Evolutionary conservation across 257 asterid species (phyloP).

Genomic region (Jasminum sambac): DNA sequence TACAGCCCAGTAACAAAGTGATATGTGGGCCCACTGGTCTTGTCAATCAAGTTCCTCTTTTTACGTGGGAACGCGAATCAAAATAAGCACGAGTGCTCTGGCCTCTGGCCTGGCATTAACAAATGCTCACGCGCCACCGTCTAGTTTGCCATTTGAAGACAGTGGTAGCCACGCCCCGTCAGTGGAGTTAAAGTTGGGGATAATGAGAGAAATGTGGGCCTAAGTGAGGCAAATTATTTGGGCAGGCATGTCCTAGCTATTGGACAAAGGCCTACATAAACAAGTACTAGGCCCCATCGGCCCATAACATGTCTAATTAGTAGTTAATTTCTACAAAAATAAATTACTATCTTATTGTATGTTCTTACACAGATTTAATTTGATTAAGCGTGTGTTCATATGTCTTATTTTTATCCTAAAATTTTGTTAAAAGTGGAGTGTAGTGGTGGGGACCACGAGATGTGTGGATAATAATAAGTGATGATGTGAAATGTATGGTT

Average conservation of each 20-base stretch:
- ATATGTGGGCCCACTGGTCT: slow-evolving; percentile 19
- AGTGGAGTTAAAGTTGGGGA: not conserved
- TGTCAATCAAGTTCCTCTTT: not conserved
- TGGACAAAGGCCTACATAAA: not conserved
- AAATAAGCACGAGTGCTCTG: not conserved
- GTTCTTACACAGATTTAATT: no score
- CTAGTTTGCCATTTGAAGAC: not conserved
- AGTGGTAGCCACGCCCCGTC: not conserved
- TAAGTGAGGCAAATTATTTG: not conserved
- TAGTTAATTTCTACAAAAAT: no score
- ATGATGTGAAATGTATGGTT: no score
- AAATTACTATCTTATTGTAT: no score
- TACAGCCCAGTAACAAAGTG: slow-evolving; percentile 36
- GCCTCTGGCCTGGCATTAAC: not conserved
- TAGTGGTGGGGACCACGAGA: no score
- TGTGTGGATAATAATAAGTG: no score
- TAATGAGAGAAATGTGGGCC: not conserved
- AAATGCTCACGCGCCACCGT: slow-evolving; percentile 7
- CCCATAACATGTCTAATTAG: no score
- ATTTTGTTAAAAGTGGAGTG: no score
- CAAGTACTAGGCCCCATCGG: not conserved
- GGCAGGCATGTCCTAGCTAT: not conserved
- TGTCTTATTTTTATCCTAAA: no score
- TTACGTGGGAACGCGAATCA: not conserved
- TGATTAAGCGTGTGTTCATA: no score